Conservation (phyloP, 2,329 filamentous ascomycete genomes). For the Trichoderma sp. region DNA sequence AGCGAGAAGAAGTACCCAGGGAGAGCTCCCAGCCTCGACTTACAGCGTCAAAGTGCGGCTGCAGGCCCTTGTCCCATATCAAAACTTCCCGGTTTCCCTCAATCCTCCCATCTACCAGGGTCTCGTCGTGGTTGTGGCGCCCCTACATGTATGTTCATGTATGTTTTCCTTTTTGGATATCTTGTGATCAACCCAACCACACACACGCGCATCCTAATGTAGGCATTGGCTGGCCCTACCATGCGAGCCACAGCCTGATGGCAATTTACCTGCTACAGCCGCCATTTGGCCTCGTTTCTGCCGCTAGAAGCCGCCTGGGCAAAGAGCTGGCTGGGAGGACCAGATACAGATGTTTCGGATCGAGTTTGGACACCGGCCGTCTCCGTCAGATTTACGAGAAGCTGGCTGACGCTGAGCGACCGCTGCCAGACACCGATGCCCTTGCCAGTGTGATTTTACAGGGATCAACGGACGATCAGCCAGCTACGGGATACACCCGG, state of each 20-base stretch:
- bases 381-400: neutral
- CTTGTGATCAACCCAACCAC: constrained; percentile 9
- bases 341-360: neutral
- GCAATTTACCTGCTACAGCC: neutral
- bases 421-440: neutral
- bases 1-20: neutral
- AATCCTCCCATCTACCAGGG: constrained; percentile 14
- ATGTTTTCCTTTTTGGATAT: constrained; percentile 11
- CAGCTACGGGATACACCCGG: neutral
- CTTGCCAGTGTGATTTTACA: neutral
- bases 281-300: neutral
- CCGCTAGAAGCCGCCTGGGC: neutral
- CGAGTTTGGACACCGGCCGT: neutral
- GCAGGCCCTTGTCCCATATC: constrained; percentile 12
- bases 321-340: neutral
- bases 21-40: constrained; percentile 1
- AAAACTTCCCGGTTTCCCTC: constrained; percentile 16
- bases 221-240: neutral
- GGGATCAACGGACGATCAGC: constrained; percentile 9
- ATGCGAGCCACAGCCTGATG: neutral
- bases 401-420: constrained; percentile 9
- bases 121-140: constrained; percentile 7
- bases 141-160: constrained; percentile 6
- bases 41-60: constrained; percentile 10
- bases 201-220: neutral